Evolutionary conservation across 768 basidiomycete species (phyloP), one percentile per base, ranked within the genome.

Genomic region (Pisolithus marmoratus): DNA sequence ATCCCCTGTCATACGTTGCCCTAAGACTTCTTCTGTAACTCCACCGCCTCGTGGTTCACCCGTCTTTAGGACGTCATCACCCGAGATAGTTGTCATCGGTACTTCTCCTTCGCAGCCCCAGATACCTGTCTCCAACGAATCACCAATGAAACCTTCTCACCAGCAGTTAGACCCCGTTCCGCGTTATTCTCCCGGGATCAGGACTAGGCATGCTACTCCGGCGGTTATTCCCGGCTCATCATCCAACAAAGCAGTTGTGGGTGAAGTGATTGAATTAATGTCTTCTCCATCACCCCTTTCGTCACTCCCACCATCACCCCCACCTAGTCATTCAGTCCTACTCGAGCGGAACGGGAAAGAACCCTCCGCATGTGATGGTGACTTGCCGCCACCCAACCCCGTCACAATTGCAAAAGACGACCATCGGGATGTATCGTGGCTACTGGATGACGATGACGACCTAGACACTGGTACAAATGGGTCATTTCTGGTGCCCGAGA

Each of bases 371-470:
- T 17, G 22, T n/a, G 44, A 59, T n/a, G 48, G 5, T 42, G 29
- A 49, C 31, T 5, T 36, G 17, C 42, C 45, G 20, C 43, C 41
- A n/a, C 19, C 52, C 15, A n/a, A 48, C 19, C 17, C 36, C n/a
- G 12, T 45, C 27, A 19, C 48, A 9, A 22, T 40, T 48, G 53
- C 1, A 29, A 29, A 29, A 26, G 44, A 40, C 14, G 54, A 49
- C 17, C 63, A 71, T 36, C 64, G 74, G 45, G 74, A 74, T 58
- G 82, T 87, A 69, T 76, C 79, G 2, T 87, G 84, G 85, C 69
- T 88, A 20, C 63, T 87, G 9, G 83, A 82, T 23, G 83, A 82
- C 51, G 83, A 85, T 48, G 84, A 75, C n/a, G 73, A 84, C 42
- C 73, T 71, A 9, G 70, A 73, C 41, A 69, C 83, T 56, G 72